Evolutionary conservation across 73 alveolate species (phyloP).

Genomic region (Durusdinium trenchii): DNA sequence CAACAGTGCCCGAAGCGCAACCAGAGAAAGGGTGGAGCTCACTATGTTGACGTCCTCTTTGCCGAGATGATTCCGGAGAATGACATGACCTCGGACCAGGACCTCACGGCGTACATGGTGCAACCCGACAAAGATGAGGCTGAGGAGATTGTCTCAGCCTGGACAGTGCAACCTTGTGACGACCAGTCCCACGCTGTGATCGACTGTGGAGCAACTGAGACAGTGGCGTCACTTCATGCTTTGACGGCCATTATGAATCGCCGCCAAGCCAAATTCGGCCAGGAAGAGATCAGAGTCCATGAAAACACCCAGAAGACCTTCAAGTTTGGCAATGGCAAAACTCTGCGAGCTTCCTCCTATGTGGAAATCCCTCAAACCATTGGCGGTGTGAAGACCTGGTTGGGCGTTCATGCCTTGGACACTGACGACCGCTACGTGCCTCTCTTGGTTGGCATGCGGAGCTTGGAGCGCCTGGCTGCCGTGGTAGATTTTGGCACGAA

Average conservation of each 20-base stretch:
- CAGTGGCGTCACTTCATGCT: background rate
- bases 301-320: background rate
- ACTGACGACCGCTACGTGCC: background rate
- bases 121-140: too few species aligned
- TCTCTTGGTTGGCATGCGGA: background rate
- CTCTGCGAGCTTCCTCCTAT: background rate
- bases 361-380: constrained; percentile 5
- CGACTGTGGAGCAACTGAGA: constrained; percentile 20
- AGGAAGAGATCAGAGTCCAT: background rate
- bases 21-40: background rate
- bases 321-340: background rate
- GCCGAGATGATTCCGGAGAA: background rate
- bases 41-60: background rate
- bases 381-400: background rate
- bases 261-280: background rate
- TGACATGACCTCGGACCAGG: too few species aligned
- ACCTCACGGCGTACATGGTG: too few species aligned
- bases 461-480: background rate
- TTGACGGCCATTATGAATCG: background rate
- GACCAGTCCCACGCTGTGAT: background rate
- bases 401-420: background rate
- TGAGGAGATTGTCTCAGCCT: background rate
- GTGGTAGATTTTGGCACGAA: background rate
- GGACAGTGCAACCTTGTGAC: background rate
- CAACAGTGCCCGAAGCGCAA: background rate